Percentiles rank a stretch among this genome's conserved stretches.
phyloP scores from a whole-genome alignment of 2,329 filamentous ascomycete species.

The Alternaria dauci region DNA sequence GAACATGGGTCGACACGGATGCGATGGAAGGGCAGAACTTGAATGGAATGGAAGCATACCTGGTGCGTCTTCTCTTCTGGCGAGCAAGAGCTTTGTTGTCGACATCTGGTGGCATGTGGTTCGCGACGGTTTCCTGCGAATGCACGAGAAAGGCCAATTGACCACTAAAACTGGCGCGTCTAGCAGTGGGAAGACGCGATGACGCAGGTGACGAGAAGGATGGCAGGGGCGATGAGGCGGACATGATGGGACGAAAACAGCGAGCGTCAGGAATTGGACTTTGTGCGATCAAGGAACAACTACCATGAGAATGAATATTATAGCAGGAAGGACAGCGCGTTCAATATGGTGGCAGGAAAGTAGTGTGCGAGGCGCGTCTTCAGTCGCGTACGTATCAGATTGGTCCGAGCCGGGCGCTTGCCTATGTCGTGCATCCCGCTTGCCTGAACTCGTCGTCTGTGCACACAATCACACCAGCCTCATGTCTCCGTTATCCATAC shows the following conservation, averaged over 20 bases:
- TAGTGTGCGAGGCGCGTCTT: constrained; percentile 25
- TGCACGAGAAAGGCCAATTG: constrained; percentile 67
- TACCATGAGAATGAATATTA: constrained; percentile 19
- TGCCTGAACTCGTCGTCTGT: constrained; percentile 21
- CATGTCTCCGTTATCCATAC: constrained; percentile 4
- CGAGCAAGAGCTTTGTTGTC: constrained; percentile 68
- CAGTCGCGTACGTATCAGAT: constrained; percentile 21
- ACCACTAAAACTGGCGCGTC: constrained; percentile 39
- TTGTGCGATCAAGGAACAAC: constrained; percentile 10
- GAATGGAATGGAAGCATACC: constrained; percentile 54
- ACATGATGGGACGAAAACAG: constrained; percentile 23
- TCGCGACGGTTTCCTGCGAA: constrained; percentile 64
- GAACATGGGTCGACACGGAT: constrained; percentile 30
- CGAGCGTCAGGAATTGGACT: not conserved
- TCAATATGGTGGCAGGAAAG: constrained; percentile 41
- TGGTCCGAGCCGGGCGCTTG: constrained; percentile 23
- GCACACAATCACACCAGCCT: constrained; percentile 16
- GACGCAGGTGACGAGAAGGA: constrained; percentile 36
- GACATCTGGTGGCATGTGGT: constrained; percentile 64
- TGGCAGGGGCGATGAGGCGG: constrained; percentile 37
- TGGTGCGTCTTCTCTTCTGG: constrained; percentile 69
- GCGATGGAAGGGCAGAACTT: constrained; percentile 21
- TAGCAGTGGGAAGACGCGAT: constrained; percentile 27
- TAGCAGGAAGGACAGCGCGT: constrained; percentile 25
- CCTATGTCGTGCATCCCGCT: constrained; percentile 28